Conservation (phyloP, 345 rosid genomes). For the Luvunga scandens region DNA sequence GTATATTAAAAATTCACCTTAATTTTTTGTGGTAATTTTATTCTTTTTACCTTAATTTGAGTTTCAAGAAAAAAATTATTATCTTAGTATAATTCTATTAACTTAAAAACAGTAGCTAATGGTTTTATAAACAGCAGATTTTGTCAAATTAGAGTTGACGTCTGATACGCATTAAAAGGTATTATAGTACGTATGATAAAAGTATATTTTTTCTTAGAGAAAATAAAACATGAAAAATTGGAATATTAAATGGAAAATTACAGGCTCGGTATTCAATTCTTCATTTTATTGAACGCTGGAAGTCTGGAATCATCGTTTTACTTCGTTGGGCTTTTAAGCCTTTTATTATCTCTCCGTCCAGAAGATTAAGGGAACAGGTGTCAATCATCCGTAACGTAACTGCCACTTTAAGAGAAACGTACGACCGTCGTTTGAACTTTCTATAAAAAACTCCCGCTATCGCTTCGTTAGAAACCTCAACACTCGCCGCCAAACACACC, state of each 20-base stretch:
- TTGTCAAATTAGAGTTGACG: rapidly evolving
- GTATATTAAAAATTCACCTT: too few species aligned
- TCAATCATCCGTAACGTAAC: constrained; percentile 2
- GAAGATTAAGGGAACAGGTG: background rate
- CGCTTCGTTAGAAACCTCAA: background rate
- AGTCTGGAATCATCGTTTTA: background rate
- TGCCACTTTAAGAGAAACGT: background rate
- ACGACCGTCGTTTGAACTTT: background rate
- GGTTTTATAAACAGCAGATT: rapidly evolving
- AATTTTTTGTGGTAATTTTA: too few species aligned
- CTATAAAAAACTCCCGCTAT: background rate
- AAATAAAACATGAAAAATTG: too few species aligned
- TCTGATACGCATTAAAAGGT: too few species aligned
- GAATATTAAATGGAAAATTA: background rate
- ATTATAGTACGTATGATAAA: too few species aligned
- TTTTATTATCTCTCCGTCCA: background rate
- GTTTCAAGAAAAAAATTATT: rapidly evolving
- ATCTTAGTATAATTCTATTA: too few species aligned
- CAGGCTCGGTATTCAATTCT: background rate
- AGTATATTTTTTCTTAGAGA: too few species aligned
- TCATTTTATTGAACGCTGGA: too few species aligned
- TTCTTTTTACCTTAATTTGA: too few species aligned
- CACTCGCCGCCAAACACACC: background rate
- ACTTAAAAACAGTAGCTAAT: too few species aligned
- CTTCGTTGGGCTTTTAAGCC: background rate